Base-by-base conservation (phyloP, 2,329 filamentous ascomycete genomes). In the Neofusicoccum kwambonambiense region DNA sequence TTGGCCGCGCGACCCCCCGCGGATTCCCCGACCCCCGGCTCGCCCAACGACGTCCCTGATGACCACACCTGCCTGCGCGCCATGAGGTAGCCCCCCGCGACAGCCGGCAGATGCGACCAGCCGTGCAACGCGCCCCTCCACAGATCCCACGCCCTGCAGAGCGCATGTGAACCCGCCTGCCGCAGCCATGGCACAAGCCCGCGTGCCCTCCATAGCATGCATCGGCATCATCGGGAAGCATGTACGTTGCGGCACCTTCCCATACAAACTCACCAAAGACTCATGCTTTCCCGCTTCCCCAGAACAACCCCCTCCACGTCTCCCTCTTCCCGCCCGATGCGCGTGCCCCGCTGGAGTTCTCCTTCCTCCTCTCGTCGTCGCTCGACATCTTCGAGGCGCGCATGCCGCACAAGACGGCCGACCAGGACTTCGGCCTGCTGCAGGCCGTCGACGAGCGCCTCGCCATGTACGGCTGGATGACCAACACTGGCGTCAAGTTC, bases 251-350 rank as follows among this genome's bases (percentile, higher is more conserved):
- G 84, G 76, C 39, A 34, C 13, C 11, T 11, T 27, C 17, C 3
- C 17, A 45, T 57, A 41, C 49, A 35, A 39, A 56, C 37, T n/a
- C 51, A 17, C 52, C 22, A 42, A 42, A 45, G 64, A 7, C 19
- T 35, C 13, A 19, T 65, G 62, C 57, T 62, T 57, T 31, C 62
- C 35, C 47, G 49, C 61, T 67, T 31, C 69, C 54, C 64, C 74
- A 98, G 93, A 96, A 98, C 81, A 97, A 97, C 75, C 95, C 94
- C 66, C 89, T 98, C 69, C 94, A 98, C 80, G 91, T 97, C 72
- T 89, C 92, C 67, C 87, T 96, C 75, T 97, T 97, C 79, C 90
- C 92, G 60, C 68, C 75, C n/a, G 86, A 91, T 82, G 81, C 90
- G 69, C 88, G 89, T 71, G 90, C 89, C 17, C 84, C 87, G n/a